A percentile compares a stretch with the other conserved stretches of the same genome.
Evolutionary conservation across 2,329 filamentous ascomycete species (phyloP).

Genomic region (Hypomyces rosellus): DNA sequence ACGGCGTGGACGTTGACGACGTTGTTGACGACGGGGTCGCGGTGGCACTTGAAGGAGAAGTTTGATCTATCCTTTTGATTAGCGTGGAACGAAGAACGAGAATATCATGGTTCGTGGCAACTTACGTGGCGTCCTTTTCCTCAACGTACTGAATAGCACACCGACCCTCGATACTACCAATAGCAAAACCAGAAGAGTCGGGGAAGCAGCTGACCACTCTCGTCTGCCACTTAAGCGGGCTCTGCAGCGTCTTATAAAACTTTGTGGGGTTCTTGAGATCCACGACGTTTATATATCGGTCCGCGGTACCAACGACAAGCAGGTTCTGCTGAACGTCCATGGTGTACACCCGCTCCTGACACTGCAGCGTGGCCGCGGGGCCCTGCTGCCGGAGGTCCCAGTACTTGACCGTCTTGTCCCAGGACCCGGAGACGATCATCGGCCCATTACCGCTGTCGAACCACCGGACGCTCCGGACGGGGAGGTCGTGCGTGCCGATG

Average conservation of each 20-base stretch:
- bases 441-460: conserved; percentile 65
- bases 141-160: conserved; percentile 98
- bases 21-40: conserved; percentile 69
- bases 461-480: conserved; percentile 72
- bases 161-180: conserved; percentile 92
- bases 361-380: conserved; percentile 59
- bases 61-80: conserved; percentile 56
- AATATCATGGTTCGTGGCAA: not conserved
- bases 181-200: conserved; percentile 85
- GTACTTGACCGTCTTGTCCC: conserved; percentile 88
- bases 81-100: not conserved
- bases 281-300: conserved; percentile 93
- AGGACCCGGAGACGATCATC: conserved; percentile 87
- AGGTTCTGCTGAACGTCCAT: conserved; percentile 88
- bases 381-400: conserved; percentile 68
- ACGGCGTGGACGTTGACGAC: conserved; percentile 87
- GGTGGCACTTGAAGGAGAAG: conserved; percentile 99
- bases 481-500: conserved; percentile 78
- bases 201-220: conserved; percentile 91
- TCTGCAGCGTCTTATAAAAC: conserved; percentile 95
- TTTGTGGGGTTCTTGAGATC: conserved; percentile 82
- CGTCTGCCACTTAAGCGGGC: conserved; percentile 97
- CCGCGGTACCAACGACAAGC: conserved; percentile 85
- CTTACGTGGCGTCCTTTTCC: conserved; percentile 77
- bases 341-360: conserved; percentile 77